Conservation (phyloP, 2,329 filamentous ascomycete species). For the Fusarium palustre region DNA sequence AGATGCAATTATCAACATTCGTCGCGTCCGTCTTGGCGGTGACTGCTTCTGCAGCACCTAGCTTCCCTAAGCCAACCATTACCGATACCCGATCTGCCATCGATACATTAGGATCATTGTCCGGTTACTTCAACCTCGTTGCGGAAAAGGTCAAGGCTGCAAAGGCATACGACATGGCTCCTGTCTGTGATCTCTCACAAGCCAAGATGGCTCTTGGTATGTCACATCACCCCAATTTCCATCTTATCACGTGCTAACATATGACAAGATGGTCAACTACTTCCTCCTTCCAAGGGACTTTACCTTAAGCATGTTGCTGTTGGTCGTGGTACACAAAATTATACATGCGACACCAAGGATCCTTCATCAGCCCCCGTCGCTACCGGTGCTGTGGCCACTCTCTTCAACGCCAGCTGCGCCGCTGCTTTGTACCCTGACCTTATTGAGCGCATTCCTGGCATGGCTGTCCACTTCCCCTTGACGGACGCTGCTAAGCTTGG, state of each 20-base stretch:
- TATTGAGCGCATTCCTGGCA: constrained; percentile 71
- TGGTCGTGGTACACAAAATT: constrained; percentile 92
- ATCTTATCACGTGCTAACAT: constrained; percentile 23
- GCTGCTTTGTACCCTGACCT: constrained; percentile 76
- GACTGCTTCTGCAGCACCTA: constrained; percentile 61
- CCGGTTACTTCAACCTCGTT: constrained; percentile 71
- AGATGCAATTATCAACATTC: constrained; percentile 65
- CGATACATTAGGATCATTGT: constrained; percentile 60
- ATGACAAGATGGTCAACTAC: constrained; percentile 62
- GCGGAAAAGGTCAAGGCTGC: constrained; percentile 65
- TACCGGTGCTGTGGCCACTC: constrained; percentile 80
- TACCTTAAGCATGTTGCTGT: constrained; percentile 81
- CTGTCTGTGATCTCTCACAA: constrained; percentile 66
- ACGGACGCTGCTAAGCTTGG: constrained; percentile 58
- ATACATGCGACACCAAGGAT: constrained; percentile 79
- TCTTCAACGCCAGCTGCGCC: constrained; percentile 89
- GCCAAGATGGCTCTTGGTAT: constrained; percentile 64
- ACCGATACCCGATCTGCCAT: constrained; percentile 53
- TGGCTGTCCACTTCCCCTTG: constrained; percentile 76
- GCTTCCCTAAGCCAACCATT: constrained; percentile 53
- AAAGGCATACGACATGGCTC: constrained; percentile 55
- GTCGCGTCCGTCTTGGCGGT: constrained; percentile 59
- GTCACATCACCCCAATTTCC: constrained; percentile 47
- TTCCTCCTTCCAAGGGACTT: constrained; percentile 69
- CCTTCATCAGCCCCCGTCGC: constrained; percentile 71